A percentile compares a stretch with the other conserved stretches of the same genome.
phyloP scores from a whole-genome alignment of 805 yeast genomes.

The Spathaspora arborariae region DNA sequence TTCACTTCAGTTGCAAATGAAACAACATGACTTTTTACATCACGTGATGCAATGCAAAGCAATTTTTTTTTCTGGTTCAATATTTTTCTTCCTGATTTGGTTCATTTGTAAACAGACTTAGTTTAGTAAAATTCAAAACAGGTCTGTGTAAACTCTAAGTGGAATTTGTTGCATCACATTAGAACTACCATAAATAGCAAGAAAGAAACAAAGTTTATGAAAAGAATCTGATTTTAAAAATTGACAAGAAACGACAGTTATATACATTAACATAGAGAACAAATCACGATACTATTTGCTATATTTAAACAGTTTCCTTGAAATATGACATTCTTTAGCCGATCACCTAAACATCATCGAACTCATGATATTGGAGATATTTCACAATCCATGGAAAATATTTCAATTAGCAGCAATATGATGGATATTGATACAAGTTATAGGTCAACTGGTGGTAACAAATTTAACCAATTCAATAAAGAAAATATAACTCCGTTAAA shows the following conservation, averaged over 20 bases:
- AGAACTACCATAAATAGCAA: neutral
- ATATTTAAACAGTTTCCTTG: neutral
- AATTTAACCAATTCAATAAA: slow-evolving; percentile 20
- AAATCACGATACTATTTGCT: neutral
- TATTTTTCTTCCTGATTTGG: neutral
- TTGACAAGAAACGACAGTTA: neutral
- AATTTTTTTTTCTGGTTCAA: neutral
- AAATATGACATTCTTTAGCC: slow-evolving; percentile 15
- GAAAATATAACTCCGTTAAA: slow-evolving; percentile 34
- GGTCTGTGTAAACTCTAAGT: neutral
- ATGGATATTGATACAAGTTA: slow-evolving; percentile 40
- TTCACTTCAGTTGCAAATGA: neutral
- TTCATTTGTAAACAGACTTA: slow-evolving; percentile 3
- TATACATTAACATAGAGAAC: no score
- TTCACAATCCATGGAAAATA: slow-evolving; percentile 42
- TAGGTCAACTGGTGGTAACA: slow-evolving; percentile 10
- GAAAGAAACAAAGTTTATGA: neutral
- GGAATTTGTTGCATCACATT: no score
- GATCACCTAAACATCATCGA: slow-evolving; percentile 14
- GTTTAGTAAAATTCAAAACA: neutral
- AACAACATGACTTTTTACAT: neutral
- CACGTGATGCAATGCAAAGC: neutral
- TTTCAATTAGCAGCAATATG: slow-evolving; percentile 29
- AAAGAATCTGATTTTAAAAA: neutral
- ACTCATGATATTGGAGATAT: slow-evolving; percentile 28